Evolutionary conservation across 192 early-diverging fungal genomes (phyloP).

Genomic region (Ambispora gerdemannii): DNA sequence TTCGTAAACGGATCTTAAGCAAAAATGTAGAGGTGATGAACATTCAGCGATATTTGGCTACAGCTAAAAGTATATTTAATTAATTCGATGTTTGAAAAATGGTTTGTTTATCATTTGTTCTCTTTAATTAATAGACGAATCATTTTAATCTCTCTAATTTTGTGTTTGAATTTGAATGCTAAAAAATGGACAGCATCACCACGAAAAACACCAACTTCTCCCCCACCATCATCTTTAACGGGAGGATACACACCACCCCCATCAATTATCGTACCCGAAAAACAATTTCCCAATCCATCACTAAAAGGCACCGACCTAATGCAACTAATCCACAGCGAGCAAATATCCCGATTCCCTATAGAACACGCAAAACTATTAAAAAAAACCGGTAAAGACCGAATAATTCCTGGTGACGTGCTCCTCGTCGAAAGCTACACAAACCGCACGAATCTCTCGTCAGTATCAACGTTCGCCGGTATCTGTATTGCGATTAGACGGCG

Average conservation of each 20-base stretch:
- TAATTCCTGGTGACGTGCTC: constrained; percentile 63
- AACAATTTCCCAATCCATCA: constrained; percentile 48
- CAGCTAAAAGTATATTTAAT: too few species aligned
- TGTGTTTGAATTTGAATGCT: too few species aligned
- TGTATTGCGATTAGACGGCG: constrained; percentile 70
- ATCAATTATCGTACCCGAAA: constrained; percentile 36
- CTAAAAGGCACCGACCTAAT: constrained; percentile 58
- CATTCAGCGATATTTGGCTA: too few species aligned
- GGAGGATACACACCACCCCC: constrained; percentile 41
- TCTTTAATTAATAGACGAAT: too few species aligned
- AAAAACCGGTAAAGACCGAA: constrained; percentile 51
- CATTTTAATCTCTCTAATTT: too few species aligned
- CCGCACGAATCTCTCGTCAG: constrained; percentile 40
- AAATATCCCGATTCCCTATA: constrained; percentile 54
- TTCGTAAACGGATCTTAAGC: too few species aligned
- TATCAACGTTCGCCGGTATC: constrained; percentile 65
- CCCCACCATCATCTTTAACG: too few species aligned
- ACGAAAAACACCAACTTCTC: too few species aligned
- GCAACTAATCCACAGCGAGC: constrained; percentile 62
- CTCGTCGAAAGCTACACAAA: constrained; percentile 64
- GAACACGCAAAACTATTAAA: constrained; percentile 62
- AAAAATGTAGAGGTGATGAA: too few species aligned
- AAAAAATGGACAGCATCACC: too few species aligned
- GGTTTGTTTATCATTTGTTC: too few species aligned
- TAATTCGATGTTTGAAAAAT: too few species aligned